Base-by-base conservation (phyloP, 83 land plant species). In the Larix sibirica region DNA sequence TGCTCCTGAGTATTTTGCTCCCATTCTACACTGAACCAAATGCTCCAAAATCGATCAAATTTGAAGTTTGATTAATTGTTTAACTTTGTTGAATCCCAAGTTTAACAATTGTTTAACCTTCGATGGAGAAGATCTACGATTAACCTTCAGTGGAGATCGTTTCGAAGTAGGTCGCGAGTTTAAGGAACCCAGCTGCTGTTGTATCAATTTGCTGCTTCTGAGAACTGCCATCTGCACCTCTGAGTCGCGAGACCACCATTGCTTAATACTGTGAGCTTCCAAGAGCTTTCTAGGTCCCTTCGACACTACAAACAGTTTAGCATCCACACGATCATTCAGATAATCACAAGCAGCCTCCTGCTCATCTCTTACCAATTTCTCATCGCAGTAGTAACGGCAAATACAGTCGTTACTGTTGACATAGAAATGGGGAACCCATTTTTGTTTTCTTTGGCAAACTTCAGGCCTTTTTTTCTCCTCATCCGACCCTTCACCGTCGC, bases 201-300 rank as follows among this genome's bases (percentile, higher is more conserved):
- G 56, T 50, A 50, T 50, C 56, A 50, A 50, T 50, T 50, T 50
- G 12, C 56, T 10, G 13, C 56, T 13, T 9, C 10, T 50, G 56
- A 50, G 2, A 1, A 2, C 56, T 13, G 10, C 6, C 44, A 40
- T 50, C 56, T 50, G 56, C 13, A 50, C 13, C 56, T 50, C 56
- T 50, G 80, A 61, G 13, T 64, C 67, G 9, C 1, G 6, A 47
- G 95, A 90, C 96, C 96, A 93, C 92, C 96, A 93, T 69, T 93
- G 96, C 66, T 93, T 87, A 81, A 93, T 59, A 13, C 94, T 86
- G 80, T 93, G 96, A 82, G 96, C 96, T 79, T 93, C 92, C 26
- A 89, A 71, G 83, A 93, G 90, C 83, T 90, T 91, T 84, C 86
- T 87, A 0, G 92, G 90, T 23, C 94, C 96, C 62, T 88, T 93